Evolutionary conservation across 805 yeast genomes (phyloP), one percentile per base, ranked within the genome.

Genomic region (Diddensiella caesifluorescens): DNA sequence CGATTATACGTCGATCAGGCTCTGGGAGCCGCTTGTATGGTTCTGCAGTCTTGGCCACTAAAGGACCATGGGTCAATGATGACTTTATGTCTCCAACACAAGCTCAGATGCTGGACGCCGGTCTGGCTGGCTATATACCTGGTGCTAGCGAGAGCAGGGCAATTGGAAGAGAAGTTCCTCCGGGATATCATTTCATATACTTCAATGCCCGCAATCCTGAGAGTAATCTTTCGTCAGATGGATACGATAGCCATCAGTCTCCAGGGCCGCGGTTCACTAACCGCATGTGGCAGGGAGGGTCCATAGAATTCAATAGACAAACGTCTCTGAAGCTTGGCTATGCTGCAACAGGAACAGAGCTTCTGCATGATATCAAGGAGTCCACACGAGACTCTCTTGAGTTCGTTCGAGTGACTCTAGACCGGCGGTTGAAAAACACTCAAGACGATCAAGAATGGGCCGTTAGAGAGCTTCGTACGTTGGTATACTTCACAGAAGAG

Each of bases 251-350:
- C 35, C 76, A 82, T 51, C 92, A 83, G 55, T 77, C 88, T 0
- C 95, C 94, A 0, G 51, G 59, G 0, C 35, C 45, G 38, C 51
- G 59, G 22, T 61, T 62, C 16, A 82, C 72, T 52, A 63, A 60
- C 46, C 66, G 96, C 19, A 71, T 89, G 75, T 88, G 96, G 96
- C 78, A 74, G 0, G 75, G 80, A 23, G 96, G 96, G 2, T 60
- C 69, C 18, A 63, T 88, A 25, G 57, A 61, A 19, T 74, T 71
- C 48, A 47, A 57, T 26, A 46, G 47, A 2, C 44, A 50, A 34
- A 47, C 46, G 1, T 60, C 65, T 1, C 44, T 74, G 7, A 38
- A 22, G 15, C 64, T 67, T 32, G 72, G 71, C 4, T 63, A 61
- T 19, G 54, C 50, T 2, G 59, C 77, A 4, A 44, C 46, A 0